These are phyloP conservation scores for Talaromyces thailandensis DNA, from an alignment of 495 filamentous ascomycete species.

Conservation along the genomic window DNA sequence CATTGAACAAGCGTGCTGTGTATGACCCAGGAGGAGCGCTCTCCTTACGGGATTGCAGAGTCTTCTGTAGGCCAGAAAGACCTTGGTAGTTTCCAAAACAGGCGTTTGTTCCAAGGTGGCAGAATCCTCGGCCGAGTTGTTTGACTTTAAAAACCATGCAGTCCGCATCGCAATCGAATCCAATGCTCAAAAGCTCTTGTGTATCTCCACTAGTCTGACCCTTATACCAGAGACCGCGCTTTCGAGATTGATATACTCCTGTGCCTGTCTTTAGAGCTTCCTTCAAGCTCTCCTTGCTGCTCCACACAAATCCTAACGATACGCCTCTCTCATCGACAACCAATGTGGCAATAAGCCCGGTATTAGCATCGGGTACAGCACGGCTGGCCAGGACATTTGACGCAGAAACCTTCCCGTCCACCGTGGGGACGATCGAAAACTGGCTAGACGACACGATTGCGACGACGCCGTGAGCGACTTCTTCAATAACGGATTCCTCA, in stretches of 20 bases:
- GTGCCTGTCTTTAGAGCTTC: slow-evolving; percentile 80
- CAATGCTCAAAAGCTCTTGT: slow-evolving; percentile 78
- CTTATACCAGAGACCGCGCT: slow-evolving; percentile 94
- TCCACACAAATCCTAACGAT: slow-evolving; percentile 86
- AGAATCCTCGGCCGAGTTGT: slow-evolving; percentile 87
- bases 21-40: slow-evolving; percentile 86
- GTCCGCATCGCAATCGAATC: slow-evolving; percentile 86
- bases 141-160: slow-evolving; percentile 81
- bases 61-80: slow-evolving; percentile 75
- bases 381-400: slow-evolving; percentile 58
- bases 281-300: slow-evolving; percentile 77
- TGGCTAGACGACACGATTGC: slow-evolving; percentile 65
- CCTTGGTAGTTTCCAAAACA: slow-evolving; percentile 85
- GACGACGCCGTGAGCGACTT: slow-evolving; percentile 53
- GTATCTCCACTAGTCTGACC: slow-evolving; percentile 88
- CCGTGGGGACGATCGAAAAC: slow-evolving; percentile 56
- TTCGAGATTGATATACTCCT: slow-evolving; percentile 92
- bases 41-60: slow-evolving; percentile 65
- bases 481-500: slow-evolving; percentile 38
- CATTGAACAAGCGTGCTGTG: slow-evolving; percentile 84
- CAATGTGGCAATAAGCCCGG: slow-evolving; percentile 76
- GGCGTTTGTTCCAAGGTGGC: slow-evolving; percentile 81
- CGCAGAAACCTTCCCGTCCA: slow-evolving; percentile 51
- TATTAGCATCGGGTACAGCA: slow-evolving; percentile 71
- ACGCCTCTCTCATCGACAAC: slow-evolving; percentile 84